phyloP scores from a whole-genome alignment of 495 filamentous ascomycete species.

The Podospora sp. region DNA sequence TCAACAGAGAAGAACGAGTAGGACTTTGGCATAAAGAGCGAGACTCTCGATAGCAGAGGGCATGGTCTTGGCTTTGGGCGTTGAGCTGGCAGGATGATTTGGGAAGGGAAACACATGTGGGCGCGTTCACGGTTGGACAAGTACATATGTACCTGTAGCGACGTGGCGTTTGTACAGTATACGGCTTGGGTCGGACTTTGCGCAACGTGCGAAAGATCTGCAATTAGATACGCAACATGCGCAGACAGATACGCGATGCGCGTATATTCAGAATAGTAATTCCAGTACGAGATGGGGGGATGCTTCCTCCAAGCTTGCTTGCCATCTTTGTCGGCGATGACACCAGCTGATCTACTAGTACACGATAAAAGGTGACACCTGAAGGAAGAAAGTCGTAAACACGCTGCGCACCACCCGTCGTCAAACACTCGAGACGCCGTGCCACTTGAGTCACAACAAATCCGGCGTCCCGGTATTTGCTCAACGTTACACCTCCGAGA shows the following conservation, averaged over 20 bases:
- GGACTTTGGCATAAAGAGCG: background rate
- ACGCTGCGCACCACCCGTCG: background rate
- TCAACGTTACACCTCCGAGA: background rate
- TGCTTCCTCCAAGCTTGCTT: too few relatives aligned
- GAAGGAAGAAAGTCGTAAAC: background rate
- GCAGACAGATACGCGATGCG: too few relatives aligned
- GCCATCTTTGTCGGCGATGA: too few relatives aligned
- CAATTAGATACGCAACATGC: too few relatives aligned
- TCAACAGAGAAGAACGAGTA: slow-evolving; percentile 2
- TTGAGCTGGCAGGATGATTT: background rate
- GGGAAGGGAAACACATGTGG: background rate
- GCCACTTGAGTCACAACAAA: background rate
- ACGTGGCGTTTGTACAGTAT: background rate
- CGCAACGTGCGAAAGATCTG: too few relatives aligned
- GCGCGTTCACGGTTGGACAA: background rate
- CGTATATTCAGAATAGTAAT: too few relatives aligned
- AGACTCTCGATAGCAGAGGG: background rate
- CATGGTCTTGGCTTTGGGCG: background rate
- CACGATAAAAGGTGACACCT: background rate
- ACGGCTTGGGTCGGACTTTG: too few relatives aligned
- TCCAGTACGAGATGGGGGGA: background rate
- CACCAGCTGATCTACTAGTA: too few relatives aligned
- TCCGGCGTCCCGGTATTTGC: background rate
- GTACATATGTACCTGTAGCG: background rate
- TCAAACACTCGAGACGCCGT: background rate